Evolutionary conservation across 805 yeast genomes (phyloP).

Genomic region (Barnettozyma wickerhamii): DNA sequence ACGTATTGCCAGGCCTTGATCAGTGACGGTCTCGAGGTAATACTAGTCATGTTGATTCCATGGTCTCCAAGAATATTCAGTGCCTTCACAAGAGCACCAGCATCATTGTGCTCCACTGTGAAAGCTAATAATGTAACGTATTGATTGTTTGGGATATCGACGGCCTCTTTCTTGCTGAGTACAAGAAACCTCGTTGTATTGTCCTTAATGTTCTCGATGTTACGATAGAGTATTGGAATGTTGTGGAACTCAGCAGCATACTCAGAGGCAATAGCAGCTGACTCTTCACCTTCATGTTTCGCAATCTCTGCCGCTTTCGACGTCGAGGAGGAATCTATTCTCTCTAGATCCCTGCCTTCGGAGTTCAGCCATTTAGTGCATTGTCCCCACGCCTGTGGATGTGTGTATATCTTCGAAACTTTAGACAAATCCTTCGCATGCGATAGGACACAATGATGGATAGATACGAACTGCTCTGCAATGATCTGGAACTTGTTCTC

Average conservation of each 20-base stretch:
- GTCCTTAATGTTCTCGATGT: constrained; percentile 66
- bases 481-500: constrained; percentile 43
- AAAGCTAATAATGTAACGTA: constrained; percentile 57
- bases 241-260: constrained; percentile 60
- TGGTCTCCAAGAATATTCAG: constrained; percentile 51
- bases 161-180: constrained; percentile 38
- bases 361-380: constrained; percentile 51
- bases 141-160: constrained; percentile 6
- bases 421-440: constrained; percentile 38
- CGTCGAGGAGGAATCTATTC: constrained; percentile 72
- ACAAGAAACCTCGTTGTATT: constrained; percentile 87
- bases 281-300: constrained; percentile 32
- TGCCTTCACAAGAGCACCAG: constrained; percentile 72
- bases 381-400: constrained; percentile 99
- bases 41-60: constrained; percentile 61
- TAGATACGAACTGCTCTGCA: constrained; percentile 78
- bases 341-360: constrained; percentile 34
- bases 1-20: constrained; percentile 73
- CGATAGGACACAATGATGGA: constrained; percentile 71
- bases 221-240: constrained; percentile 47
- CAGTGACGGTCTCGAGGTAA: constrained; percentile 74
- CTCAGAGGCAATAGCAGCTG: constrained; percentile 70
- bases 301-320: constrained; percentile 79
- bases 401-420: constrained; percentile 69
- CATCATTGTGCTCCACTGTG: constrained; percentile 56